A percentile compares a stretch with the other conserved stretches of the same genome.
Conservation (phyloP, 2,329 filamentous ascomycete genomes). For the Plectosphaerella sp. region DNA sequence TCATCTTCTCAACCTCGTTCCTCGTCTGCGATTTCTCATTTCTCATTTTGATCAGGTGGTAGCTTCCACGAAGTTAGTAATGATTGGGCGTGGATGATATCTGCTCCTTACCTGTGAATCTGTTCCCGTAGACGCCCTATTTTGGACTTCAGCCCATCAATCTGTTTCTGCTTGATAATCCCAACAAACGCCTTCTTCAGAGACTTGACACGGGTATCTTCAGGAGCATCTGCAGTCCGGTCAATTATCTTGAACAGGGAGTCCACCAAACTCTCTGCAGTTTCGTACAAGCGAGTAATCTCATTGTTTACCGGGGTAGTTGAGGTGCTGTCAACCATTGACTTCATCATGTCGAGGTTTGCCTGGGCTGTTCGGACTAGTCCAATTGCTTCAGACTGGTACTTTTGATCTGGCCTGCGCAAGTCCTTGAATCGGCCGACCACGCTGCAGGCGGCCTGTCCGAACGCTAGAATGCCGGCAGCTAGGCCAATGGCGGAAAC, state of each 20-base stretch:
- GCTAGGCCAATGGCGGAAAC: neutral
- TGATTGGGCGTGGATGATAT: neutral
- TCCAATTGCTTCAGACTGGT: neutral
- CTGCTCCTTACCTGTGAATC: neutral
- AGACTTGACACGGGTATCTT: neutral
- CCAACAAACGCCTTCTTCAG: neutral
- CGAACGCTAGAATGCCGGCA: neutral
- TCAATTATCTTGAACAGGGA: neutral
- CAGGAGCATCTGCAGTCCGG: neutral
- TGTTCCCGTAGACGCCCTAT: neutral
- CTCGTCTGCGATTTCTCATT: too few relatives aligned
- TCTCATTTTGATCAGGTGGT: neutral
- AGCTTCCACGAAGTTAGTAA: neutral
- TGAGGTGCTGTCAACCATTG: neutral
- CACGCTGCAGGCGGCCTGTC: neutral
- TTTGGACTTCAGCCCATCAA: neutral
- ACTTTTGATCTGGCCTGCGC: neutral
- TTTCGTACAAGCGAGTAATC: neutral
- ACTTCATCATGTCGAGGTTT: neutral
- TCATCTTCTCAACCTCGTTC: too few relatives aligned
- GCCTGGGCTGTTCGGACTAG: neutral
- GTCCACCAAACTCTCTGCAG: neutral
- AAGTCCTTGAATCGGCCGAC: neutral
- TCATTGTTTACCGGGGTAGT: neutral
- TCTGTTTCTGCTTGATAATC: neutral